Evolutionary conservation across 129 eudicot genomes (phyloP), one percentile per base, ranked within the genome.

Genomic region (Flaveria bidentis): DNA sequence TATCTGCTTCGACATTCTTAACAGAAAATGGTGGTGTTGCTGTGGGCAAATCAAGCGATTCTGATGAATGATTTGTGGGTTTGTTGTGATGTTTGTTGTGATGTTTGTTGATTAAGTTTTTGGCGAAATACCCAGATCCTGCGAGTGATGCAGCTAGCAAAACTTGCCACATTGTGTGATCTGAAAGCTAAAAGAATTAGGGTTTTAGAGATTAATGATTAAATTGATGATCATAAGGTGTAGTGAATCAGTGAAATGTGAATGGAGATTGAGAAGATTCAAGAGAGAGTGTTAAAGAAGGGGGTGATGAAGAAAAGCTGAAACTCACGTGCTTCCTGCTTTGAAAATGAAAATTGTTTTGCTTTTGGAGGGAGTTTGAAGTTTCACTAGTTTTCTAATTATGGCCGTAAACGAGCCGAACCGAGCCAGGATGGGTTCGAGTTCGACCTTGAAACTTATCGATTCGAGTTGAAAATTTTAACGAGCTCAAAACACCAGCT

Each of bases 131-230:
- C 49, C 97, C 96, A 66, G 97, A 93, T 80, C 96, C 97, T 73
- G 98, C 97, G 17, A 85, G 74, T 12, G 98, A 90, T 60, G 98
- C 98, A 9, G 89, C 97, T 36, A 88, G n/a, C 71, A 86, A n/a
- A 52, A 88, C 83, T 82, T 88, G 98, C 97, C 98, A 93, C 98
- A 90, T 93, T 72, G 74, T 68, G 67, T 74, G 76, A 41, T 74
- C 41, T 15, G 23, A 33, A 36, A 73, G 39, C 16, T 53, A 52
- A 64, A 41, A 53, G 52, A 65, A 70, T 58, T 63, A 80, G 81
- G 84, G 79, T 56, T 84, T 72, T 67, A 16, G 76, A 57, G 52
- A 60, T 23, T 2, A 13, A 39, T 56, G 13, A 49, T 39, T 66
- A 8, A 30, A 30, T 30, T 30, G 36, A 62, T 5, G 30, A 64